Evolutionary conservation across 2,329 filamentous ascomycete species (phyloP), one percentile per base, ranked within the genome.

Genomic region (Rhinocladiella similis): DNA sequence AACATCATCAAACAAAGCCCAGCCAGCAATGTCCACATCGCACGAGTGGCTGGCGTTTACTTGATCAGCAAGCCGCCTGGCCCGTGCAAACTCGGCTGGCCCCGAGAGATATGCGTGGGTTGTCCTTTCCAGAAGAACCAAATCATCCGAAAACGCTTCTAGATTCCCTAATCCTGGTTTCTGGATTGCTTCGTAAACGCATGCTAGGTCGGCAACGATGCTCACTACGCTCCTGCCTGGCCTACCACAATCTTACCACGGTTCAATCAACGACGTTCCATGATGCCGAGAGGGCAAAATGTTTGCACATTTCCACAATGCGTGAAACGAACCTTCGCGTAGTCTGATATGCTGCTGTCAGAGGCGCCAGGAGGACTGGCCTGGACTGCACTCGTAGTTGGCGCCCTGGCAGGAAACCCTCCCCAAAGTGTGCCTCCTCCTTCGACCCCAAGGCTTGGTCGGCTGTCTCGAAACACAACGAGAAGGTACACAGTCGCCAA

Each of bases 381-480:
- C 50, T 42, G 18, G 35, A 33, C 48, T 25, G 20, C 16, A 29
- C 14, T 39, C 39, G 38, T 51, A 7, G 56, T 59, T 59, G 56
- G 59, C 39, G 47, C 46, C 47, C 39, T 59, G 50, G 48, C 46
- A 54, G 47, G 45, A 45, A 27, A n/a, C 47, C 27, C n/a, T 35
- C 29, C 25, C 42, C 36, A 47, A 25, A 19, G 35, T 20, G 46
- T n/a, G 41, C 33, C 29, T 42, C 42, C 47, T 48, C 47, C 35
- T 36, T 13, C 14, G 42, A 29, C 29, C 47, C 53, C 33, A 22
- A 42, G 36, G 18, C 33, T 46, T 43, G 47, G 53, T 38, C 50
- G 50, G 47, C 53, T 54, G 60, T 60, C 60, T 63, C 52, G 57
- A 56, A 49, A 41, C 14, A 52, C 29, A 33, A 47, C 38, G 50